Conservation (phyloP, 345 rosid species). For the Eucalyptus marginata region DNA sequence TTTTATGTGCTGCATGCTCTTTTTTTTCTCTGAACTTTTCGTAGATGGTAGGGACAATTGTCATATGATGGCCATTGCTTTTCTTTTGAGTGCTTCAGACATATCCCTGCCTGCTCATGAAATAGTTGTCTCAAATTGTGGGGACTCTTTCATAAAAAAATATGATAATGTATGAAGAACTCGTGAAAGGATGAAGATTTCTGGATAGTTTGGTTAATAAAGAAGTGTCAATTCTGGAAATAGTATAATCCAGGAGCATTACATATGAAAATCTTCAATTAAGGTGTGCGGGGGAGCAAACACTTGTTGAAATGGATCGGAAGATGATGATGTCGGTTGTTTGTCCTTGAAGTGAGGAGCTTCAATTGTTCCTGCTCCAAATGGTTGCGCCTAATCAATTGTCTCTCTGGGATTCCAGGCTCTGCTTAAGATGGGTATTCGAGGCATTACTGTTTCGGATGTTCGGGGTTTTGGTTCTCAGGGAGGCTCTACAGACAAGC, state of each 20-base stretch:
- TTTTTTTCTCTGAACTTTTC: neutral
- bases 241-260: neutral
- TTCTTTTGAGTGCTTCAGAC: neutral
- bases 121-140: neutral
- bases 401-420: slow-evolving; percentile 23
- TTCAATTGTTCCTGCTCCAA: neutral
- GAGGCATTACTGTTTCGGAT: slow-evolving; percentile 86
- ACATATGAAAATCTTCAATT: neutral
- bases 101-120: neutral
- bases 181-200: neutral
- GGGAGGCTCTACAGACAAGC: slow-evolving; percentile 80
- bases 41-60: neutral
- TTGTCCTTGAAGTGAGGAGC: neutral
- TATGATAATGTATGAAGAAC: neutral
- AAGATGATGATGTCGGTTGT: neutral
- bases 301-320: neutral
- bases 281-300: neutral
- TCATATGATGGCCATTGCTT: neutral
- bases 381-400: neutral
- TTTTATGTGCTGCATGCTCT: neutral
- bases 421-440: slow-evolving; percentile 60
- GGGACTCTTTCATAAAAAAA: neutral
- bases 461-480: slow-evolving; percentile 82
- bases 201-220: neutral
- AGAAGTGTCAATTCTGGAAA: neutral